These are phyloP conservation scores for Celoporthe dispersa DNA, from an alignment of 2,329 filamentous ascomycete species.

Conservation along the genomic window DNA sequence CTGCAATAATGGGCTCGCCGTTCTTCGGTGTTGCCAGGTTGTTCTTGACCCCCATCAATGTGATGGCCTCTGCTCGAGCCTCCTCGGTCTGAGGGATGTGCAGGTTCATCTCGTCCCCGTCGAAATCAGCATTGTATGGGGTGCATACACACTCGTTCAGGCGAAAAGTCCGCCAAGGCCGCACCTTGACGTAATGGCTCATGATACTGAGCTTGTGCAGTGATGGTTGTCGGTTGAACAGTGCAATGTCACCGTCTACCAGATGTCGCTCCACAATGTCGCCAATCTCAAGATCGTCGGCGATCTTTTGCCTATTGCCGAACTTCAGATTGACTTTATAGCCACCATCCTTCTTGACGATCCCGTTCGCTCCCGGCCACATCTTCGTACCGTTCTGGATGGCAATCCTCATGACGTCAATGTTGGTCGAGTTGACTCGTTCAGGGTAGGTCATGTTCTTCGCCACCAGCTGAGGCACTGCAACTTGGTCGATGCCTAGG, in stretches of 20 bases:
- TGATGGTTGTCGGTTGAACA: slow-evolving; percentile 98
- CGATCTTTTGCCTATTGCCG: slow-evolving; percentile 71
- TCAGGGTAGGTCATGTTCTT: slow-evolving; percentile 97
- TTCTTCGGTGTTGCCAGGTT: slow-evolving; percentile 96
- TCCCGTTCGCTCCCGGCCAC: slow-evolving; percentile 87
- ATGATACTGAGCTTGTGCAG: slow-evolving; percentile 99
- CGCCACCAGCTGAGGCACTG: slow-evolving; percentile 87
- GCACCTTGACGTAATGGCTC: slow-evolving; percentile 89
- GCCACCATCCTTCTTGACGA: slow-evolving; percentile 68
- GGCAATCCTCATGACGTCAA: slow-evolving; percentile 76
- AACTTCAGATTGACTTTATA: slow-evolving; percentile 79
- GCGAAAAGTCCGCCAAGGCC: slow-evolving; percentile 94
- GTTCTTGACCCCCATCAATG: slow-evolving; percentile 97
- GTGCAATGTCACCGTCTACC: slow-evolving; percentile 91
- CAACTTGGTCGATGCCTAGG: slow-evolving; percentile 89
- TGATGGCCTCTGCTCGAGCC: slow-evolving; percentile 90
- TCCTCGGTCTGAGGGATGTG: slow-evolving; percentile 98
- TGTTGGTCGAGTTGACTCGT: slow-evolving; percentile 81
- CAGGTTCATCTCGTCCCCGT: slow-evolving; percentile 98
- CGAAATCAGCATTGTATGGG: slow-evolving; percentile 98
- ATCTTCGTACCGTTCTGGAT: slow-evolving; percentile 75
- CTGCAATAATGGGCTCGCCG: slow-evolving; percentile 95
- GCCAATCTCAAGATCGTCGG: slow-evolving; percentile 75
- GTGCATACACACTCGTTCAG: slow-evolving; percentile 98
- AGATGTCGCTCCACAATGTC: slow-evolving; percentile 94